Percentiles rank a stretch among this genome's conserved stretches.
These are phyloP conservation scores for Pseudocercospora vitis DNA, from an alignment of 2,329 filamentous ascomycete species.

Conservation along the genomic window DNA sequence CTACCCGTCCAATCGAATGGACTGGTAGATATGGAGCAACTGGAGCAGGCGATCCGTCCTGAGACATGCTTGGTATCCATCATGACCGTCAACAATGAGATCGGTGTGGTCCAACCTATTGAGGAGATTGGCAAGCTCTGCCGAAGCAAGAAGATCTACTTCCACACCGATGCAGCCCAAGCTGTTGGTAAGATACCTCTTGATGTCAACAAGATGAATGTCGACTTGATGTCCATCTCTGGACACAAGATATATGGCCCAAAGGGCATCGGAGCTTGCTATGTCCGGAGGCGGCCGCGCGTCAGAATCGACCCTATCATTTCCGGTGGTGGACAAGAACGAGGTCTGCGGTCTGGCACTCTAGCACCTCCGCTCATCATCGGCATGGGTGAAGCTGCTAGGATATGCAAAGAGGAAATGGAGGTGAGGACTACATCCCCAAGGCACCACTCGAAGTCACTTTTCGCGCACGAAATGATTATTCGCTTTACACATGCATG, in stretches of 20 bases:
- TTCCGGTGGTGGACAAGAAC: slow-evolving; percentile 91
- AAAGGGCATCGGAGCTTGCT: slow-evolving; percentile 95
- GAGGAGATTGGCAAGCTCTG: slow-evolving; percentile 92
- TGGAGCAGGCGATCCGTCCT: slow-evolving; percentile 84
- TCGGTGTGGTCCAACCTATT: slow-evolving; percentile 96
- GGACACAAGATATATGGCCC: slow-evolving; percentile 98
- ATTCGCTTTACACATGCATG: slow-evolving; percentile 84
- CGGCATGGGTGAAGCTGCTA: slow-evolving; percentile 93
- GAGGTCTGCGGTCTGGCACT: slow-evolving; percentile 91
- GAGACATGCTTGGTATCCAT: slow-evolving; percentile 92
- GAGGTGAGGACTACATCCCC: slow-evolving; percentile 61
- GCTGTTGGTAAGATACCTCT: slow-evolving; percentile 98
- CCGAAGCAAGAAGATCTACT: slow-evolving; percentile 89
- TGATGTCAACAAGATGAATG: slow-evolving; percentile 96
- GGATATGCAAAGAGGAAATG: slow-evolving; percentile 87
- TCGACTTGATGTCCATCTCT: slow-evolving; percentile 98
- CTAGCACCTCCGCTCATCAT: slow-evolving; percentile 84
- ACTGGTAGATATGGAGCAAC: slow-evolving; percentile 77
- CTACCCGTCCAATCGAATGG: slow-evolving; percentile 85
- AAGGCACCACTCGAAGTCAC: not conserved
- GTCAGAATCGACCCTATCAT: slow-evolving; percentile 96
- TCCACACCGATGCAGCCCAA: slow-evolving; percentile 95
- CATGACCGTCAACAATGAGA: slow-evolving; percentile 99
- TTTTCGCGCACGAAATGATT: slow-evolving; percentile 60
- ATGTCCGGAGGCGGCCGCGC: slow-evolving; percentile 85